Evolutionary conservation across 805 yeast genomes (phyloP).

Genomic region (Grigorovia jiainica): DNA sequence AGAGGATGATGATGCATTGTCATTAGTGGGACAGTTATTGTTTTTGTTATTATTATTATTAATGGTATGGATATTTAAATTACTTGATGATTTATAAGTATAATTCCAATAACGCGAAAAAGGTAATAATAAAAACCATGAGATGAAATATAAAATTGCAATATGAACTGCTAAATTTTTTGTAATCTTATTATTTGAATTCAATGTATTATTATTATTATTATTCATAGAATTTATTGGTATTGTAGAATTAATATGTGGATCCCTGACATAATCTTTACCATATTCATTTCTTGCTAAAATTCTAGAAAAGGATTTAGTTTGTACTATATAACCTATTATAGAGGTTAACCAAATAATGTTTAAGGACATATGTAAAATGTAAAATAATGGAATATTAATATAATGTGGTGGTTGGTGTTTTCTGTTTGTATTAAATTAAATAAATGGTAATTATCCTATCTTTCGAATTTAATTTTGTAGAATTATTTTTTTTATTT

Average conservation of each 20-base stretch:
- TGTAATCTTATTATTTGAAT: neutral
- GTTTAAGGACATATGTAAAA: slow-evolving; percentile 5
- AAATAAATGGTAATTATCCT: too few relatives aligned
- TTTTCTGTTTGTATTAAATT: too few relatives aligned
- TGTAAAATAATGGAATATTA: too few relatives aligned
- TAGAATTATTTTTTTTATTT: too few relatives aligned
- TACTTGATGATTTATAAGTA: slow-evolving; percentile 2
- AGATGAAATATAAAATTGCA: slow-evolving; percentile 18
- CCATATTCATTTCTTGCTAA: slow-evolving; percentile 5
- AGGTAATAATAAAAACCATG: slow-evolving; percentile 21
- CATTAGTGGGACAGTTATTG: neutral
- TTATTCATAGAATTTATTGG: neutral
- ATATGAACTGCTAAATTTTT: slow-evolving; percentile 13
- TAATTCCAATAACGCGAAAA: slow-evolving; percentile 10
- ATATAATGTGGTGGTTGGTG: too few relatives aligned
- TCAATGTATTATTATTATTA: neutral
- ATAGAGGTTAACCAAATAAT: slow-evolving; percentile 20
- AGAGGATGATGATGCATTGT: neutral
- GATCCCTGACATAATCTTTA: neutral
- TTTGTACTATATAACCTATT: slow-evolving; percentile 23
- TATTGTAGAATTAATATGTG: too few relatives aligned
- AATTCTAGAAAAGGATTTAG: slow-evolving; percentile 18
- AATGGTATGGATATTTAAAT: neutral
- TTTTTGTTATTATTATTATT: neutral
- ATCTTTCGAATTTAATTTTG: too few relatives aligned